Conservation (phyloP, 2,329 filamentous ascomycete species). For the Neospermospora avenae region DNA sequence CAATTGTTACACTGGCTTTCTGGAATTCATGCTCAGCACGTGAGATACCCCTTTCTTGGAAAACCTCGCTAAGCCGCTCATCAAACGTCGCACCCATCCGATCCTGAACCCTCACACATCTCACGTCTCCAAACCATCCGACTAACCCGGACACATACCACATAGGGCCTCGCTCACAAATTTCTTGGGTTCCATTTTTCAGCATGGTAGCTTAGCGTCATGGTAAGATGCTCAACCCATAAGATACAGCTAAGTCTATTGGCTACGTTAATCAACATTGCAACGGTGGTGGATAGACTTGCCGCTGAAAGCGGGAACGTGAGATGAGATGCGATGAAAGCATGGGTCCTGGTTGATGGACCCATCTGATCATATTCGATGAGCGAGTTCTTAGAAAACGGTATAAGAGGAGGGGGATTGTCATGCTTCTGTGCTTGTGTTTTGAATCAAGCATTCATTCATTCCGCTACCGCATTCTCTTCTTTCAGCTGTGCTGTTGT, state of each 20-base stretch:
- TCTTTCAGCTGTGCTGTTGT: conserved; percentile 17
- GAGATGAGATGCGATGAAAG: background rate
- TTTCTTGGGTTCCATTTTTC: background rate
- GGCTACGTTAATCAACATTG: background rate
- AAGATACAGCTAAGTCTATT: background rate
- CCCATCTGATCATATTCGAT: conserved; percentile 10
- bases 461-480: conserved; percentile 5
- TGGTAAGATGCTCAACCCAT: background rate
- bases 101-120: conserved; percentile 7
- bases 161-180: background rate
- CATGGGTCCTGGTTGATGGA: background rate
- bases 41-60: background rate
- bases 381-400: background rate
- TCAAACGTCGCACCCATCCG: conserved; percentile 10
- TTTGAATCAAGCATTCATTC: conserved; percentile 9
- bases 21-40: background rate
- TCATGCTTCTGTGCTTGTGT: background rate
- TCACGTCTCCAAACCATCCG: conserved; percentile 14
- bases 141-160: background rate
- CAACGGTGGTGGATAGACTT: background rate
- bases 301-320: background rate
- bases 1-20: background rate
- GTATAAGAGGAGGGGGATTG: conserved; percentile 9
- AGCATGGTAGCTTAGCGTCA: background rate
- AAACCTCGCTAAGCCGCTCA: conserved; percentile 8